Conservation (phyloP, 2,329 filamentous ascomycete species). For the Penicillium paneum region DNA sequence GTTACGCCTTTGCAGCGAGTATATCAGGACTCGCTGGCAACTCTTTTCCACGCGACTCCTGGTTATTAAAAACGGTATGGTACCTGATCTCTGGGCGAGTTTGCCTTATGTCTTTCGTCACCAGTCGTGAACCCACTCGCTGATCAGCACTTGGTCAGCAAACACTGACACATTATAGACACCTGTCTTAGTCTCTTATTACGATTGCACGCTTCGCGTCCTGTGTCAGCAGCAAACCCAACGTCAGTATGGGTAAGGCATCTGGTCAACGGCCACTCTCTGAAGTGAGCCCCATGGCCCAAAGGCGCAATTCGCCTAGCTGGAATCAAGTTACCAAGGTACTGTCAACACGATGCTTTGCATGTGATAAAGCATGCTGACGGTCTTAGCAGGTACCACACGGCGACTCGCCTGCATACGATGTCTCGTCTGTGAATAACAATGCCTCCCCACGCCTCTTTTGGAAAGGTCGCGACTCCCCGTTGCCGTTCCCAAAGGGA, state of each 20-base stretch:
- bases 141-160: constrained; percentile 3
- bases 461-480: constrained; percentile 76
- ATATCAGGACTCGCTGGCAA: constrained; percentile 16
- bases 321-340: constrained; percentile 76
- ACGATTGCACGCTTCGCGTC: constrained; percentile 1
- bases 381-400: constrained; percentile 61
- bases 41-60: constrained; percentile 17
- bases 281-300: constrained; percentile 82
- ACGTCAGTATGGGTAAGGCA: constrained; percentile 61
- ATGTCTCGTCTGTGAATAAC: constrained; percentile 69
- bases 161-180: constrained; percentile 14
- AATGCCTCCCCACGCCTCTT: constrained; percentile 76
- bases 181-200: constrained; percentile 2
- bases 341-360: constrained; percentile 26
- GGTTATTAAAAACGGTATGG: constrained; percentile 20
- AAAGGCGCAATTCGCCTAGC: constrained; percentile 86
- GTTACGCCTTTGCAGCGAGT: constrained; percentile 10
- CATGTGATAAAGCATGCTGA: constrained; percentile 17
- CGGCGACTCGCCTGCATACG: constrained; percentile 77
- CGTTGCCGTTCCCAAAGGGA: constrained; percentile 61
- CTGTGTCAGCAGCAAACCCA: constrained; percentile 44
- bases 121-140: neutral
- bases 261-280: constrained; percentile 70
- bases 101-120: neutral
- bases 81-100: neutral